These are phyloP conservation scores for Bidens hawaiensis DNA, from an alignment of 140 eudicot species.

Conservation along the genomic window DNA sequence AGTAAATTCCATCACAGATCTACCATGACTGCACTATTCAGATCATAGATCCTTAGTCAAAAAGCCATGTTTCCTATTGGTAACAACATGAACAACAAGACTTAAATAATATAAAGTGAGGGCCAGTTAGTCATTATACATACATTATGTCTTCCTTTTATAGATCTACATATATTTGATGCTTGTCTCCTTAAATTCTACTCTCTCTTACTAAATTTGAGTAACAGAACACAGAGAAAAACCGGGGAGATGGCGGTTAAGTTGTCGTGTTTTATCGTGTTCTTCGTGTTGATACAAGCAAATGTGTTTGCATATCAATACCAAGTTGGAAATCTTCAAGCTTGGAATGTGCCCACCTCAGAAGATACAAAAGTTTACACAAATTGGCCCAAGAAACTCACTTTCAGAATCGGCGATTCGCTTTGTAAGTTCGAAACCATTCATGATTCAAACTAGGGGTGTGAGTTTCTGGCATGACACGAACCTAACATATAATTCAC, in stretches of 20 bases:
- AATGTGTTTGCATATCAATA: slow-evolving; percentile 45
- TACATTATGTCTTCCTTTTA: slow-evolving; percentile 1
- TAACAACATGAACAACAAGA: neutral
- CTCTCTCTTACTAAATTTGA: slow-evolving; percentile 15
- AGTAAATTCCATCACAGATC: slow-evolving; percentile 26
- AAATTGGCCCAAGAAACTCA: slow-evolving; percentile 65
- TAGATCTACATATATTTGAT: slow-evolving; percentile 15
- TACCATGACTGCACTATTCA: slow-evolving; percentile 19
- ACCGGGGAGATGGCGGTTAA: slow-evolving; percentile 36
- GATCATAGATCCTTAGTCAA: slow-evolving; percentile 9
- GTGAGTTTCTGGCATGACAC: too few species aligned
- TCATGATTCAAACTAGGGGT: neutral
- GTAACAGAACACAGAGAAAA: slow-evolving; percentile 12
- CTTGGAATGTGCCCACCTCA: slow-evolving; percentile 67
- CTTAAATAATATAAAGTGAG: neutral
- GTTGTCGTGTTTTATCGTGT: slow-evolving; percentile 27
- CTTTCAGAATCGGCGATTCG: slow-evolving; percentile 63
- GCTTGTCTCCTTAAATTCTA: slow-evolving; percentile 3
- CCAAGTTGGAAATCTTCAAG: slow-evolving; percentile 78
- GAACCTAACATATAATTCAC: too few species aligned
- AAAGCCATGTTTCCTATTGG: slow-evolving; percentile 11
- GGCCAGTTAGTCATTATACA: slow-evolving; percentile 14
- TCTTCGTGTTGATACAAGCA: slow-evolving; percentile 45
- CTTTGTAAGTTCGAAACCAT: slow-evolving; percentile 49
- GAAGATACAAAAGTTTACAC: slow-evolving; percentile 51